phyloP scores from a whole-genome alignment of 345 rosid genomes.

The Atalantia buxifolia region DNA sequence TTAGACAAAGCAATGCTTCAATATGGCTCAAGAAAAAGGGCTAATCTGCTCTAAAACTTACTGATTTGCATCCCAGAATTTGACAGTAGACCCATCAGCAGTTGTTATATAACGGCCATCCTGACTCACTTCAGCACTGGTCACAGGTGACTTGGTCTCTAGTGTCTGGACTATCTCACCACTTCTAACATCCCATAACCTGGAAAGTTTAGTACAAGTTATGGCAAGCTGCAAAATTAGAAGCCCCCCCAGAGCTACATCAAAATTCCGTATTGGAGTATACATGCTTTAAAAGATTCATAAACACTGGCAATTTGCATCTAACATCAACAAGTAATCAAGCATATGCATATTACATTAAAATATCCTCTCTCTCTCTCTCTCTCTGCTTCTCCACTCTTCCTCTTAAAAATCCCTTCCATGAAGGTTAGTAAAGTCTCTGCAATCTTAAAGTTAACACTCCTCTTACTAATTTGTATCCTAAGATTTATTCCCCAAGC shows the following conservation, averaged over 20 bases:
- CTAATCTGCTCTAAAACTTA: conserved; percentile 17
- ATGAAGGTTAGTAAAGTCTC: background rate
- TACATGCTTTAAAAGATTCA: background rate
- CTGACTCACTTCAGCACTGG: conserved; percentile 51
- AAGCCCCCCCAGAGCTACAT: background rate
- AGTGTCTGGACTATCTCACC: conserved; percentile 43
- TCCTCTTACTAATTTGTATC: background rate
- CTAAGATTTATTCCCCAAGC: background rate
- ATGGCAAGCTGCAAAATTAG: background rate
- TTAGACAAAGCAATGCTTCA: background rate
- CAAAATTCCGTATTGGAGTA: background rate
- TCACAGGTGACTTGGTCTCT: conserved; percentile 42
- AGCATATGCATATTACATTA: background rate
- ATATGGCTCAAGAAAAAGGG: background rate
- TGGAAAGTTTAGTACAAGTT: conserved; percentile 7
- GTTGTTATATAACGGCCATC: conserved; percentile 48
- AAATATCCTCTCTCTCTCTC: background rate
- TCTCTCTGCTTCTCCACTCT: background rate
- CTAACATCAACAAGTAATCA: background rate
- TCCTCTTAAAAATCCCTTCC: background rate
- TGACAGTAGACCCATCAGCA: conserved; percentile 40
- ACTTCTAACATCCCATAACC: conserved; percentile 46
- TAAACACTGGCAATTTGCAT: background rate
- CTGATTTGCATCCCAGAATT: conserved; percentile 54
- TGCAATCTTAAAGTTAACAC: background rate